These are phyloP conservation scores for Argentina anserina DNA, from an alignment of 306 rosid species.

Conservation along the genomic window DNA sequence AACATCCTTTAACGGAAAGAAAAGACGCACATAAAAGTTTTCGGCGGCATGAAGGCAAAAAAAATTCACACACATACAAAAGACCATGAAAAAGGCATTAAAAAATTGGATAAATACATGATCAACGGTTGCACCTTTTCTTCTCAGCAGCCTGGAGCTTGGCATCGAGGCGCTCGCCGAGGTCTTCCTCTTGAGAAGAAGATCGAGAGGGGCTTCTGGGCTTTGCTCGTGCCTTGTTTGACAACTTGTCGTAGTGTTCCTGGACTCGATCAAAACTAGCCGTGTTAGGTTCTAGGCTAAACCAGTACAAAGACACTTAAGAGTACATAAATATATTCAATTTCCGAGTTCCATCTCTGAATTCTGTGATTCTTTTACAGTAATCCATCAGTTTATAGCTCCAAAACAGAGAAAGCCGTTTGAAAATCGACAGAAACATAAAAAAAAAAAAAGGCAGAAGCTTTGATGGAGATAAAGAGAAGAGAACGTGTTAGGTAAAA, in stretches of 20 bases:
- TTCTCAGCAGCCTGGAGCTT: slow-evolving; percentile 90
- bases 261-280: slow-evolving; percentile 25
- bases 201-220: slow-evolving; percentile 69
- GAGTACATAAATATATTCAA: no score
- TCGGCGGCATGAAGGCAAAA: neutral
- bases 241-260: slow-evolving; percentile 71
- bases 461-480: neutral
- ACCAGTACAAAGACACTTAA: neutral
- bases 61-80: neutral
- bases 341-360: no score
- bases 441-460: slow-evolving; percentile 3
- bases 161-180: slow-evolving; percentile 82
- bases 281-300: neutral
- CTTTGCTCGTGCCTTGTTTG: slow-evolving; percentile 86
- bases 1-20: neutral
- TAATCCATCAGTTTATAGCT: slow-evolving; percentile 5
- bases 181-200: slow-evolving; percentile 72
- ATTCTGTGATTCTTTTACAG: no score
- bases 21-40: neutral
- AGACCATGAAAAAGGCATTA: neutral
- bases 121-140: slow-evolving; percentile 66
- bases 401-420: slow-evolving; percentile 12
- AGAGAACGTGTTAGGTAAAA: neutral
- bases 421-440: slow-evolving; percentile 19
- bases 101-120: neutral